Base-by-base conservation (phyloP, 83 land plant genomes). In the Diphasiastrum complanatum region DNA sequence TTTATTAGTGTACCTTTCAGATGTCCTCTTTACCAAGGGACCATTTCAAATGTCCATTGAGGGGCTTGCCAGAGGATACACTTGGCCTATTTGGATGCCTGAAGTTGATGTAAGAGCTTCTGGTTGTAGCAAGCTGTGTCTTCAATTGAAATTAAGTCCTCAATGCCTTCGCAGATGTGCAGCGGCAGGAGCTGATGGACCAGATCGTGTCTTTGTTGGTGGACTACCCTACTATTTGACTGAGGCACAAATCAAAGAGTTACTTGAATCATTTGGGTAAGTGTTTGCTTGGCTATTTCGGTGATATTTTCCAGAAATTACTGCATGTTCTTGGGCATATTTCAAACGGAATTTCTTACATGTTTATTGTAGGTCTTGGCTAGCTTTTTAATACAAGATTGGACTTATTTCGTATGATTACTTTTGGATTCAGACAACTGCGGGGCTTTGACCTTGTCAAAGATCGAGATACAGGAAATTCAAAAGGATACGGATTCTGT, bases 211-310 rank as follows among this genome's bases (percentile, higher is more conserved):
- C 37, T 24, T 64, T 31, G 32, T 64, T 14, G 67, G 67, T 3
- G 67, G 67, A 16, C 33, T 64, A 2, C 60, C 60, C 8, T 51
- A 49, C 38, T 26, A 64, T 22, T 28, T 36, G 3, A 54, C 30
- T 24, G 70, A 67, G 24, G 46, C 12, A 4, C 45, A 56, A 14
- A 19, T 67, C 10, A 54, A 38, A 38, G 36, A 54, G 20, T 34
- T 67, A 32, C 22, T 67, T 1, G 70, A 67, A 57, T 54, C 70
- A 2, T 55, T 55, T 27, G 63, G 70, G 43, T 38, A 38, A 38
- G 43, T n/a, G n/a, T n/a, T n/a, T n/a, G n/a, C n/a, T n/a, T n/a
- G n/a, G n/a, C n/a, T n/a, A n/a, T n/a, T n/a, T n/a, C n/a, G n/a
- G n/a, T n/a, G n/a, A n/a, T n/a, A n/a, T n/a, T n/a, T n/a, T n/a